Evolutionary conservation across 2,329 filamentous ascomycete genomes (phyloP).

Genomic region (Tricladium varicosporioides): DNA sequence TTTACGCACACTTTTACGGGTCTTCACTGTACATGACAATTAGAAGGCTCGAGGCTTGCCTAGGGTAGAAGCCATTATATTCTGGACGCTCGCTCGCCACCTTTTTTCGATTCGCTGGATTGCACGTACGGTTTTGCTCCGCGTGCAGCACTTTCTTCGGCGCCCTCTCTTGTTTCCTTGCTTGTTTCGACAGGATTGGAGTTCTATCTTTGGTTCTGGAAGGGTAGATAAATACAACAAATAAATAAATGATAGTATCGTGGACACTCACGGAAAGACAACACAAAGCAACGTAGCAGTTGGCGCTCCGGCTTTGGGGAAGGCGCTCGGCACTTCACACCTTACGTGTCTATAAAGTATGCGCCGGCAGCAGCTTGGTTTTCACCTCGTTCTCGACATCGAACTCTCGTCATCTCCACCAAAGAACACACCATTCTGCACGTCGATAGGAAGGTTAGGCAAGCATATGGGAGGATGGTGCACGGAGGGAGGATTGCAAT

Average conservation of each 20-base stretch:
- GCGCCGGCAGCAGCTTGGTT: not conserved
- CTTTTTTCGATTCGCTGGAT: conserved; percentile 12
- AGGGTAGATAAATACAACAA: not conserved
- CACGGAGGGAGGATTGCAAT: not conserved
- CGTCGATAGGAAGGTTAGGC: too few species aligned
- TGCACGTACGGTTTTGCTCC: not conserved
- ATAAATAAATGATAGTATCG: conserved; percentile 3
- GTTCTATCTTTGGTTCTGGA: conserved; percentile 5
- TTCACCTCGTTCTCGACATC: not conserved
- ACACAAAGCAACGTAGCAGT: not conserved
- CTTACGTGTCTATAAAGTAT: conserved; percentile 5
- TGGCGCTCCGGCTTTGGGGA: too few species aligned
- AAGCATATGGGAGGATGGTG: not conserved
- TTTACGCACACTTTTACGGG: not conserved
- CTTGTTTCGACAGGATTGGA: conserved; percentile 4
- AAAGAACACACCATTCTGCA: not conserved
- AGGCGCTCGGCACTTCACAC: not conserved
- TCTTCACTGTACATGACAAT: conserved; percentile 13
- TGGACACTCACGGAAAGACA: not conserved
- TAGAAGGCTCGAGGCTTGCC: conserved; percentile 3
- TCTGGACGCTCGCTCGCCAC: not conserved
- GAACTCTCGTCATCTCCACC: not conserved
- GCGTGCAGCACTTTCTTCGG: not conserved
- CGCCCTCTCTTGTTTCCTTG: conserved; percentile 2
- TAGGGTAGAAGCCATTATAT: conserved; percentile 1